Evolutionary conservation across 768 basidiomycete genomes (phyloP).

Genomic region (Hortiboletus campestris): DNA sequence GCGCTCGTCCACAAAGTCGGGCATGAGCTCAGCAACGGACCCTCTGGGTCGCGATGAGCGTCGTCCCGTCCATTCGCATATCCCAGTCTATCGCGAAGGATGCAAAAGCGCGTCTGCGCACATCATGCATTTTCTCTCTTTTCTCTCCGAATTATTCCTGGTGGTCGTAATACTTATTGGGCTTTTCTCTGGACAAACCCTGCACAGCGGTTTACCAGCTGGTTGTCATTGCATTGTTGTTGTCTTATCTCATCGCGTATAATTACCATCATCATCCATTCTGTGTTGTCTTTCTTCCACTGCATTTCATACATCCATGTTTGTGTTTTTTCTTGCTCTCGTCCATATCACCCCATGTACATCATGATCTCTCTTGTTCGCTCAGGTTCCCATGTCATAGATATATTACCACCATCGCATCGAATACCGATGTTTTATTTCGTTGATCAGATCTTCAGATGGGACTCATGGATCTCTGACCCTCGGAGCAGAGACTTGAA

Average conservation of each 20-base stretch:
- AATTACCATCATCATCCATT: not conserved
- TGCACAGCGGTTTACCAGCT: not conserved
- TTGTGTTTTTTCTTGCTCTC: not conserved
- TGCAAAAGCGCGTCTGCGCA: constrained; percentile 11
- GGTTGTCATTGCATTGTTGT: not conserved
- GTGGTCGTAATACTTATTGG: constrained; percentile 5
- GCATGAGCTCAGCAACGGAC: constrained; percentile 70
- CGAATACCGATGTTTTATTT: not conserved
- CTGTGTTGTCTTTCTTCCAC: not conserved
- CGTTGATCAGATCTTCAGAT: not conserved
- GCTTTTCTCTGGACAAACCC: not conserved
- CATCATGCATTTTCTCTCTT: not conserved
- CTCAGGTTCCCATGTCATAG: not conserved
- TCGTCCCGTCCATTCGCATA: not conserved
- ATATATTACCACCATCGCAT: not conserved
- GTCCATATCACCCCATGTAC: not conserved
- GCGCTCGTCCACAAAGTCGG: constrained; percentile 71
- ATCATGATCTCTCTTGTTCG: not conserved
- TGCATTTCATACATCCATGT: not conserved
- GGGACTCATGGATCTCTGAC: not conserved
- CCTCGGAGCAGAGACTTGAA: too few relatives aligned
- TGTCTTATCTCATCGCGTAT: not conserved
- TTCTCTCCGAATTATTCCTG: not conserved
- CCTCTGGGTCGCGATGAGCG: constrained; percentile 31
- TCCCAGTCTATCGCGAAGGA: not conserved